Percentiles rank a stretch among this genome's conserved stretches.
phyloP scores from a whole-genome alignment of 2,329 filamentous ascomycete species.

The Daldinia sp. region DNA sequence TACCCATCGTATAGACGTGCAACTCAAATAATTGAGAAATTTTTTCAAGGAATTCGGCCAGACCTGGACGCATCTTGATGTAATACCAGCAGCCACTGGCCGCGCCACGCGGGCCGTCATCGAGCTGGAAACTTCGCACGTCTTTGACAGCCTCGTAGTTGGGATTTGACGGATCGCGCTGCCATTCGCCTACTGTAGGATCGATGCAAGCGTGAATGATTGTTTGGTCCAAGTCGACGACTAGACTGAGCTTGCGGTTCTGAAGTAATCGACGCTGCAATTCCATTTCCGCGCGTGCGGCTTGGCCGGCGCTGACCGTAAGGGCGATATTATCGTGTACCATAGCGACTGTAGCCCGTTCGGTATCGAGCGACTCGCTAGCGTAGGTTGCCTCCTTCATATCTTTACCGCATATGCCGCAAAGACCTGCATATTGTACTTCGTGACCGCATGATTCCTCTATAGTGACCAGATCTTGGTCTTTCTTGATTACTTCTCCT shows the following conservation, averaged over 20 bases:
- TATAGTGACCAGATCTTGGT: conserved; percentile 73
- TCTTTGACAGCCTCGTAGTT: conserved; percentile 92
- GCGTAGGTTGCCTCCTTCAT: conserved; percentile 93
- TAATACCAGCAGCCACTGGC: conserved; percentile 90
- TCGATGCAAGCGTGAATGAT: conserved; percentile 99
- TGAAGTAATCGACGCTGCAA: conserved; percentile 83
- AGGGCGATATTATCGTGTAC: conserved; percentile 89
- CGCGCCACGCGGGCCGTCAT: conserved; percentile 78
- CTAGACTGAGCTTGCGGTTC: conserved; percentile 85
- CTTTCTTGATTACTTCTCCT: conserved; percentile 68
- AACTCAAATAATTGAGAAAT: conserved; percentile 75
- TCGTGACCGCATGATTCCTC: conserved; percentile 93
- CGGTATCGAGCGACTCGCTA: conserved; percentile 78
- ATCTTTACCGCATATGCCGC: conserved; percentile 91
- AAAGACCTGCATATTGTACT: conserved; percentile 89
- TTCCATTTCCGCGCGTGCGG: conserved; percentile 82
- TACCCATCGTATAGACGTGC: conserved; percentile 99
- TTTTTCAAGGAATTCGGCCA: conserved; percentile 77
- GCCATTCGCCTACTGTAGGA: conserved; percentile 95
- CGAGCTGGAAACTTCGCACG: conserved; percentile 87
- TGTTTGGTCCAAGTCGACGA: conserved; percentile 97
- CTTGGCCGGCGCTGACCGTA: conserved; percentile 84
- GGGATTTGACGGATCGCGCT: conserved; percentile 84
- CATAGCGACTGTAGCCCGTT: conserved; percentile 93
- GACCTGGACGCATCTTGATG: conserved; percentile 92